These are phyloP conservation scores for Podospora bellae-mahoneyi DNA, from an alignment of 495 filamentous ascomycete genomes.

Conservation along the genomic window DNA sequence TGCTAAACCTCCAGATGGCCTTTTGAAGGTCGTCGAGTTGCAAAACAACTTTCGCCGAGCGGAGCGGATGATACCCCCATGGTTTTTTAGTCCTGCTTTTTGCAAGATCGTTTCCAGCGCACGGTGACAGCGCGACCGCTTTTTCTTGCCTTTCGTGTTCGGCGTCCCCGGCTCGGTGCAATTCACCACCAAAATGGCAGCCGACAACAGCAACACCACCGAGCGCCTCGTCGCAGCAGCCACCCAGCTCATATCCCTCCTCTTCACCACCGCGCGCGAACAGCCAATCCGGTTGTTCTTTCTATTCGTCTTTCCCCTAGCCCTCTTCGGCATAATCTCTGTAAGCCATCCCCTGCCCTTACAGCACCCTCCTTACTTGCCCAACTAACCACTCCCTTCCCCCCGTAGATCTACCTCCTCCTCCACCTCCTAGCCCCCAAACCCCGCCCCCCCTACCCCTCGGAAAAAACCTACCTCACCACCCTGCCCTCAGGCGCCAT, in stretches of 20 bases:
- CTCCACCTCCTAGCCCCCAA: constrained; percentile 74
- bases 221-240: constrained; percentile 17
- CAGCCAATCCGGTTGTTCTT: constrained; percentile 34
- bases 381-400: neutral
- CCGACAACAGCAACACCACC: neutral
- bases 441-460: constrained; percentile 68
- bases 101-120: constrained; percentile 2
- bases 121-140: neutral
- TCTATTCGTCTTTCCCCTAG: constrained; percentile 26
- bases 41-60: neutral
- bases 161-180: no score
- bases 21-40: constrained; percentile 2
- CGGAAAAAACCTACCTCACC: constrained; percentile 83
- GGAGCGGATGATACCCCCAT: neutral
- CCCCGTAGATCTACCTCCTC: constrained; percentile 54
- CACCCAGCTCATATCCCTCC: constrained; percentile 29
- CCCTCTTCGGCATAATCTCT: constrained; percentile 27
- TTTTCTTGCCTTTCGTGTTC: neutral
- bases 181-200: constrained; percentile 12
- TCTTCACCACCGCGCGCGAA: constrained; percentile 26
- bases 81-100: neutral
- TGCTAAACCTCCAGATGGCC: constrained; percentile 10
- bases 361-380: neutral
- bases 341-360: constrained; percentile 22
- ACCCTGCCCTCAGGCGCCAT: constrained; percentile 61